Evolutionary conservation across 2,329 filamentous ascomycete genomes (phyloP).

Genomic region (Corniculantispora saksenae): DNA sequence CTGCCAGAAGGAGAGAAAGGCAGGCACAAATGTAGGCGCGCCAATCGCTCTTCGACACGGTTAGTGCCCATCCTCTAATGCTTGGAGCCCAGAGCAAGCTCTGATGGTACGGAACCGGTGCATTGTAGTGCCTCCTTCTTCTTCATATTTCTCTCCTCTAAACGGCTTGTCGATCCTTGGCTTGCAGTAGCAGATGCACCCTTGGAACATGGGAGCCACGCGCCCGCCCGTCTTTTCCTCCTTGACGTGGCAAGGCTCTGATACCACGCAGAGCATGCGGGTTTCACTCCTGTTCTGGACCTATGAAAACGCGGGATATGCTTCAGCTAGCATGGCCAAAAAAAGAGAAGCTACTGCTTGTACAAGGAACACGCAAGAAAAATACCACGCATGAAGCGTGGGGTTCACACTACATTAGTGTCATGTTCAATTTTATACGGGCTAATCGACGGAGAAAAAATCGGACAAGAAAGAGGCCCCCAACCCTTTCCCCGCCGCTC

Average conservation of each 20-base stretch:
- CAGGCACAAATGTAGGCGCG: too few relatives aligned
- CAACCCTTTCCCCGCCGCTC: too few relatives aligned
- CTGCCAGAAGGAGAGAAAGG: too few relatives aligned
- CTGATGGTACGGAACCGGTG: not conserved
- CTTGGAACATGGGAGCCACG: not conserved
- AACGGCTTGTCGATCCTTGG: slow-evolving; percentile 5
- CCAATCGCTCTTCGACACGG: too few relatives aligned
- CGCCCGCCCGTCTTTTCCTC: not conserved
- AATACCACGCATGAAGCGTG: not conserved
- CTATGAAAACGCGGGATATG: not conserved
- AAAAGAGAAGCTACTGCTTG: too few relatives aligned
- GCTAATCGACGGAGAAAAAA: too few relatives aligned
- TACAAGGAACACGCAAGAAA: not conserved
- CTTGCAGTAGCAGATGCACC: not conserved
- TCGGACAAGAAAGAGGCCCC: too few relatives aligned
- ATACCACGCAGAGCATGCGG: too few relatives aligned
- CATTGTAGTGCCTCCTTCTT: not conserved
- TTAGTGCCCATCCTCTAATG: too few relatives aligned
- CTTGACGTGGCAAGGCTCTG: not conserved
- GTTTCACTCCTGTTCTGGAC: not conserved
- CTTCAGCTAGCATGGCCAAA: too few relatives aligned
- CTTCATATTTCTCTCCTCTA: not conserved
- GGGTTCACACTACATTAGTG: too few relatives aligned
- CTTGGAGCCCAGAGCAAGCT: not conserved
- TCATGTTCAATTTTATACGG: too few relatives aligned